Conservation (phyloP, 768 basidiomycete species). For the Trametes villosa region DNA sequence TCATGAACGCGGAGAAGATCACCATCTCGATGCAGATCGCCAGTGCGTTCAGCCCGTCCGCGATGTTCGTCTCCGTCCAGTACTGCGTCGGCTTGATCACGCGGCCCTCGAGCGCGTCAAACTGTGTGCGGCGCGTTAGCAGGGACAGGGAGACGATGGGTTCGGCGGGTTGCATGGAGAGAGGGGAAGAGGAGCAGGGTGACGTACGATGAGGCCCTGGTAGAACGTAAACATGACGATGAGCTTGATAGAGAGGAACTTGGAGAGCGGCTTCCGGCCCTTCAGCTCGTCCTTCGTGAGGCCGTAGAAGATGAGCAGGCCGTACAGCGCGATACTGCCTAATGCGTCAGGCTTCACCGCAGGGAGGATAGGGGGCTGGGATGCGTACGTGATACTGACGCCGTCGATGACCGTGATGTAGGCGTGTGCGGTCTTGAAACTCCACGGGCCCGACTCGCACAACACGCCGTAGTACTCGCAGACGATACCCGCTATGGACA, state of each 20-base stretch:
- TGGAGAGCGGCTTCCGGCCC: slow-evolving; percentile 76
- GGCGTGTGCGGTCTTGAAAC: slow-evolving; percentile 62
- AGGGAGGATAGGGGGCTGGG: background rate
- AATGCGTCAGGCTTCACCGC: background rate
- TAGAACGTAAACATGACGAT: slow-evolving; percentile 92
- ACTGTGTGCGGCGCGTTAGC: slow-evolving; percentile 42
- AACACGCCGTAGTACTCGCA: slow-evolving; percentile 71
- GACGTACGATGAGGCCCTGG: slow-evolving; percentile 74
- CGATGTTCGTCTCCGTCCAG: slow-evolving; percentile 85
- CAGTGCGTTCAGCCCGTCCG: slow-evolving; percentile 83
- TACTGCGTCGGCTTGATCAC: slow-evolving; percentile 80
- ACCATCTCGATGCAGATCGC: slow-evolving; percentile 92
- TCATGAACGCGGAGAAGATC: slow-evolving; percentile 75
- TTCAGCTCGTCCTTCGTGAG: slow-evolving; percentile 80
- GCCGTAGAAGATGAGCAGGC: slow-evolving; percentile 81
- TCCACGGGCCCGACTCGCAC: slow-evolving; percentile 66
- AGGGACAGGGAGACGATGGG: too few species aligned
- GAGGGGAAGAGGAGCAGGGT: background rate
- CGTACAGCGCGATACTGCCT: slow-evolving; percentile 80
- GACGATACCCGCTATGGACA: slow-evolving; percentile 79
- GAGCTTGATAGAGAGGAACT: slow-evolving; percentile 86
- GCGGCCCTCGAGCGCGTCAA: slow-evolving; percentile 63
- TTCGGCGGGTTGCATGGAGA: background rate
- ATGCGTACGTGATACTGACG: slow-evolving; percentile 72
- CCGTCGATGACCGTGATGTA: slow-evolving; percentile 79